Base-by-base conservation (phyloP, 495 filamentous ascomycete genomes). In the Aspergillus ostianus region DNA sequence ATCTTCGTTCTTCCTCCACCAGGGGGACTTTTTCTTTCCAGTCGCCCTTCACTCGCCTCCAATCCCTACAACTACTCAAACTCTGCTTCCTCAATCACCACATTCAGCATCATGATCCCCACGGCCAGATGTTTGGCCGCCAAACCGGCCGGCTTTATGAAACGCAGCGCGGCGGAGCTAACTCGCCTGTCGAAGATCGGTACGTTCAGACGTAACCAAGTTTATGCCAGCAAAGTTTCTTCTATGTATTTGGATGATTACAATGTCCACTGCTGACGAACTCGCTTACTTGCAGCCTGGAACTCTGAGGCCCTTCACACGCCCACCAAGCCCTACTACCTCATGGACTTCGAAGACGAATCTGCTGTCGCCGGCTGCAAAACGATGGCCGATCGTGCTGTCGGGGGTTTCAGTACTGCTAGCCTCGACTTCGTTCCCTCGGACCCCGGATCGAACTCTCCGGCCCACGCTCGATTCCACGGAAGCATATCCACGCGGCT, bases 401-500 rank as follows among this genome's bases (percentile, higher is more conserved):
- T 96, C 8, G 94, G 93, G 60, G 94, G 93, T 49, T 90, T 82
- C 77, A 95, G 92, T 50, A 84, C 80, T 21, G 85, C 86, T 18
- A 71, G 80, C 49, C 80, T 98, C 53, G 87, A 92, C 66, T 90
- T 84, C 70, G 77, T 90, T 19, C 80, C 79, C 9, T 74, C 68
- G 2, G 69, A 81, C 26, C 69, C 72, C 26, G 67, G 76, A 32
- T 59, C 75, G 7, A 71, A 74, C 44, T 74, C 70, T 66, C 79
- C 77, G 62, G 83, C 82, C 48, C 85, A 89, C 64, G 86, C 84
- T 6, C 82, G 85, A 56, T 98, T 97, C 77, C 86, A 93, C 74
- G 94, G 94, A 49, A 84, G 58, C 57, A 97, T 98, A 67, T 96
- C 91, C 1, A 94, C 85, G 10, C 84, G 93, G 56, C 84, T 98